Evolutionary conservation across 768 basidiomycete species (phyloP), one percentile per base, ranked within the genome.

Genomic region (Sutorius australiensis): DNA sequence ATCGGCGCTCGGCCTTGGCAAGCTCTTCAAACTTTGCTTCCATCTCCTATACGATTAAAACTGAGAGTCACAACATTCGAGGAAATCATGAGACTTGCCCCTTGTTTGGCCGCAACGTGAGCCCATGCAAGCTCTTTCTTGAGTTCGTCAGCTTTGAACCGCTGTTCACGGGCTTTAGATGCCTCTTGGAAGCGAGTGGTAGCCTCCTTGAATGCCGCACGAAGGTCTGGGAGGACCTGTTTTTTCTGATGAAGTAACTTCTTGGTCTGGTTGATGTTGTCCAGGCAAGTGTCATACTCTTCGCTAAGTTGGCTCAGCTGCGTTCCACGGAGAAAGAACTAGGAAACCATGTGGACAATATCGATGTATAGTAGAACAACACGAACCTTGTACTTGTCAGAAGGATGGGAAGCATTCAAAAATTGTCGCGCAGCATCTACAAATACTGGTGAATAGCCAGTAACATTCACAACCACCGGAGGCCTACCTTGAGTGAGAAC

Each of bases 291-390:
- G 32, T 88, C 82, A 63, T 99, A 99, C 66, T 95, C 91, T 17
- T 91, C 85, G 4, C 80, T 82, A 41, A 99, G 84, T 61, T 95
- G 89, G 33, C 82, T 80, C 14, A 99, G 82, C 60, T 93, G 91
- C 0, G 97, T 98, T 14, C 97, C 97, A 33, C 84, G 81, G 32
- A 98, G 80, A 80, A 98, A 98, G 70, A 98, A 93, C 93, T 95
- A 58, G 0, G 38, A 13, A 44, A 52, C 7, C 14, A 39, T 32
- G 36, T 56, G 33, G 38, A 40, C 6, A 10, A 14, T 33, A 16
- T 30, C n/a, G 11, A n/a, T 17, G 27, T 14, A 16, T 30, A 19
- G 28, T 27, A 34, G 32, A 12, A 32, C 3, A 21, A 36, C 3
- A 59, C 77, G 9, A 64, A 89, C 95, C 72, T 88, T 84, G 75